These are phyloP conservation scores for Tulasnella sp. DNA, from an alignment of 768 basidiomycete genomes.

Conservation along the genomic window DNA sequence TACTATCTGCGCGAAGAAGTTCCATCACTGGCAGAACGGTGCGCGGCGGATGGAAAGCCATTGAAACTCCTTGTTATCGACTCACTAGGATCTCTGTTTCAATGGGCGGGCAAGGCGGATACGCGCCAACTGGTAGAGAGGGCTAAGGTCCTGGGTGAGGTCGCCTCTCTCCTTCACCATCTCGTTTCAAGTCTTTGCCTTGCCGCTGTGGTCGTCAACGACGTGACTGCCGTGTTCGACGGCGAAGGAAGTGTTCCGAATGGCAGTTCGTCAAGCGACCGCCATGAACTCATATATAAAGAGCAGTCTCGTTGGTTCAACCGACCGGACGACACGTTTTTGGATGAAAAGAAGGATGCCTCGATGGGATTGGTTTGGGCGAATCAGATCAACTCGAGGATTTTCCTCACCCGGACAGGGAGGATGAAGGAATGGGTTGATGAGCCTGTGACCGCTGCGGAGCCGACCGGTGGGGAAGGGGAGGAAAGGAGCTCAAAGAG, in stretches of 20 bases:
- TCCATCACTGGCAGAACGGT: slow-evolving; percentile 43
- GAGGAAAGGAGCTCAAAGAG: slow-evolving; percentile 30
- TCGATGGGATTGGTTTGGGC: slow-evolving; percentile 88
- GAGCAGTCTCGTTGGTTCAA: slow-evolving; percentile 73
- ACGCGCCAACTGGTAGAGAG: slow-evolving; percentile 62
- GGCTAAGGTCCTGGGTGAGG: slow-evolving; percentile 55
- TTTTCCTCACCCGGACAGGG: slow-evolving; percentile 78
- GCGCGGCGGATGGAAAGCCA: slow-evolving; percentile 39
- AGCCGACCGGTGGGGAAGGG: background rate
- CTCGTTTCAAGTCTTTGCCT: slow-evolving; percentile 57
- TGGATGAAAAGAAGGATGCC: slow-evolving; percentile 64
- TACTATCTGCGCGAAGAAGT: slow-evolving; percentile 49
- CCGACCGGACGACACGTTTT: slow-evolving; percentile 50
- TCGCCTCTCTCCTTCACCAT: slow-evolving; percentile 61
- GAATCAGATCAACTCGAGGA: slow-evolving; percentile 78
- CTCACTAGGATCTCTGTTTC: slow-evolving; percentile 79
- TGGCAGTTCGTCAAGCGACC: background rate
- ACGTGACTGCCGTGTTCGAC: slow-evolving; percentile 74
- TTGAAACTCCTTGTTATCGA: slow-evolving; percentile 80
- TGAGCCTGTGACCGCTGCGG: slow-evolving; percentile 23
- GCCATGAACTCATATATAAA: slow-evolving; percentile 47
- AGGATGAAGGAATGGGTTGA: slow-evolving; percentile 41
- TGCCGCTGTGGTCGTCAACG: slow-evolving; percentile 80
- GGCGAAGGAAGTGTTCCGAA: background rate
- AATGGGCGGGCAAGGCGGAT: slow-evolving; percentile 50